phyloP scores from a whole-genome alignment of 2,329 filamentous ascomycete genomes.

The Hirsutella thompsonii region DNA sequence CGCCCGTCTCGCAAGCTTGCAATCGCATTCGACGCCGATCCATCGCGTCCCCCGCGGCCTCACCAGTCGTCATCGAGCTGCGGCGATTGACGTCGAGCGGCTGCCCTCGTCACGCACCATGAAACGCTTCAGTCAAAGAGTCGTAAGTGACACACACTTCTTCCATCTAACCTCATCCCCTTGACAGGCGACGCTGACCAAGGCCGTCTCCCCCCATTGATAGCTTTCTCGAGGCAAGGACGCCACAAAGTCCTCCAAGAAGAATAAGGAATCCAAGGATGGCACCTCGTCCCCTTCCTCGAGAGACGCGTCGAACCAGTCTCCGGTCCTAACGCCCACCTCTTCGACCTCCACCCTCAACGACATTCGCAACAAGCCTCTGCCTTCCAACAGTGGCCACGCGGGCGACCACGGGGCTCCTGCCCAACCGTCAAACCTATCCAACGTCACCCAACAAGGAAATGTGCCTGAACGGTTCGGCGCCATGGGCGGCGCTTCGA shows the following conservation, averaged over 20 bases:
- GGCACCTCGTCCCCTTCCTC: slow-evolving; percentile 69
- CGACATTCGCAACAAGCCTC: slow-evolving; percentile 73
- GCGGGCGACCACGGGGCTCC: slow-evolving; percentile 27
- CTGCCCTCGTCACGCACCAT: slow-evolving; percentile 21
- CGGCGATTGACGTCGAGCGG: neutral
- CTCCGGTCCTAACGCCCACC: slow-evolving; percentile 61
- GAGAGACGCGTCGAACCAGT: slow-evolving; percentile 42
- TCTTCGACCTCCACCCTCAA: slow-evolving; percentile 81
- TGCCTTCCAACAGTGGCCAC: slow-evolving; percentile 40
- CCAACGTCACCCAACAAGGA: slow-evolving; percentile 22
- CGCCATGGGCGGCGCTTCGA: slow-evolving; percentile 17
- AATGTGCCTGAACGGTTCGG: slow-evolving; percentile 29
- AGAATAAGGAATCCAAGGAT: slow-evolving; percentile 59
- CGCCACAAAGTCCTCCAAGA: slow-evolving; percentile 70
- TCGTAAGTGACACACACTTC: slow-evolving; percentile 23
- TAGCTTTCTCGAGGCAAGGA: slow-evolving; percentile 89
- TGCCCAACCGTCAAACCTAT: slow-evolving; percentile 25
- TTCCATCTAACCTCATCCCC: slow-evolving; percentile 11
- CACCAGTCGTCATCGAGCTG: neutral
- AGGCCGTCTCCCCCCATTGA: neutral
- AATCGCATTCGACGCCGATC: neutral
- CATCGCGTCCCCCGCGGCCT: neutral
- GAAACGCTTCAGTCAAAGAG: slow-evolving; percentile 96
- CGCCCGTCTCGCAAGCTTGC: too few relatives aligned
- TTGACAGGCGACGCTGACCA: slow-evolving; percentile 5